Percentiles rank a stretch among this genome's conserved stretches.
These are phyloP conservation scores for Aureobasidium melanogenum DNA, from an alignment of 2,329 filamentous ascomycete species.

Conservation along the genomic window DNA sequence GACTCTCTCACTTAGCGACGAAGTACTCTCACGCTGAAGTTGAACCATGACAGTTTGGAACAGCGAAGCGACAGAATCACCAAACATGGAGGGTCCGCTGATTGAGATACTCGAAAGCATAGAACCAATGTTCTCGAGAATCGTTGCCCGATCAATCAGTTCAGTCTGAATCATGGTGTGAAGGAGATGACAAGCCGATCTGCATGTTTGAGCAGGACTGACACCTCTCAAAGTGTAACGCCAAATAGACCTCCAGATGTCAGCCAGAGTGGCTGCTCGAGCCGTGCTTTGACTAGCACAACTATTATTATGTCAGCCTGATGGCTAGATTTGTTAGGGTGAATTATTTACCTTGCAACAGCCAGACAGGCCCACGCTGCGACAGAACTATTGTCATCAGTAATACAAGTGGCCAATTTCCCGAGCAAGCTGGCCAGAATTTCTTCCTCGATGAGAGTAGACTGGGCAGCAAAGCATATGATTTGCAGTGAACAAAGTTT, in stretches of 20 bases:
- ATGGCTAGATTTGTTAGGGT: conserved; percentile 13
- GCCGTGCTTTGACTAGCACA: conserved; percentile 39
- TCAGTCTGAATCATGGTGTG: conserved; percentile 56
- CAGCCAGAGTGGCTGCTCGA: conserved; percentile 32
- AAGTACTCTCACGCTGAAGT: conserved; percentile 59
- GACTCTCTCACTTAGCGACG: conserved; percentile 56
- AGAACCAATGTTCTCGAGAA: conserved; percentile 61
- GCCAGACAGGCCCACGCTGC: conserved; percentile 79
- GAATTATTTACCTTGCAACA: conserved; percentile 58
- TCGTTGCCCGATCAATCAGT: conserved; percentile 57
- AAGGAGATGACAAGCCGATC: conserved; percentile 68
- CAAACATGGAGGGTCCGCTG: conserved; percentile 67
- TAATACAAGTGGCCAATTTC: conserved; percentile 7
- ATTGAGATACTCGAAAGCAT: conserved; percentile 71
- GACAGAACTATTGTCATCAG: conserved; percentile 58
- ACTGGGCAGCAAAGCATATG: conserved; percentile 2
- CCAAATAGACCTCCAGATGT: conserved; percentile 66
- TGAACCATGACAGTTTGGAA: conserved; percentile 62
- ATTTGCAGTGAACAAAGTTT: conserved; percentile 1
- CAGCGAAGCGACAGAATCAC: conserved; percentile 69
- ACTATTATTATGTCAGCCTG: conserved; percentile 26
- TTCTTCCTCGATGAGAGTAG: not conserved
- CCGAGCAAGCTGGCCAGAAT: not conserved
- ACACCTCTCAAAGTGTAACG: conserved; percentile 63
- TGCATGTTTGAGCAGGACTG: conserved; percentile 60